Percentiles rank a stretch among this genome's conserved stretches.
Evolutionary conservation across 495 filamentous ascomycete genomes (phyloP).

Genomic region (Emericellopsis terricola): DNA sequence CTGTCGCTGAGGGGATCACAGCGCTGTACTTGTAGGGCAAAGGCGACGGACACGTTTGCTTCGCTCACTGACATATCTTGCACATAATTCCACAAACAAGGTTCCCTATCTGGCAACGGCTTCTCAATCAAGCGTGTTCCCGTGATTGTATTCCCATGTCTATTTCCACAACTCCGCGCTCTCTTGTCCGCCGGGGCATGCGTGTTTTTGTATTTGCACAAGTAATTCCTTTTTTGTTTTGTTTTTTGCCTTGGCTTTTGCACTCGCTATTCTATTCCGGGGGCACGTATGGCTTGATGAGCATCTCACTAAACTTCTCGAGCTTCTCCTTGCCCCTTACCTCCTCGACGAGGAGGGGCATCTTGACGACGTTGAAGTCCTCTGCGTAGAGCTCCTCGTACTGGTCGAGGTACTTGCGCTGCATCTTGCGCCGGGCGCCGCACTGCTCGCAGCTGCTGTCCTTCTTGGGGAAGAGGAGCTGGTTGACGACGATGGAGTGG

Average conservation of each 20-base stretch:
- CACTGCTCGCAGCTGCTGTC: conserved; percentile 87
- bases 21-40: too few relatives aligned
- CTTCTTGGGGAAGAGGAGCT: conserved; percentile 81
- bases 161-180: too few relatives aligned
- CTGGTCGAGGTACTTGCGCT: conserved; percentile 98
- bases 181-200: too few relatives aligned
- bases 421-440: conserved; percentile 89
- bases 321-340: conserved; percentile 87
- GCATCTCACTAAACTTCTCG: conserved; percentile 86
- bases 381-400: conserved; percentile 98
- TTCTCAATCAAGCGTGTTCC: too few relatives aligned
- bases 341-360: conserved; percentile 89
- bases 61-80: too few relatives aligned
- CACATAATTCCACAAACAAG: too few relatives aligned
- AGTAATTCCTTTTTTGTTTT: neutral
- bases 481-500: conserved; percentile 94
- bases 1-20: too few relatives aligned
- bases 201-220: neutral
- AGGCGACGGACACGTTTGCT: too few relatives aligned
- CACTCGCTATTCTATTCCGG: conserved; percentile 26
- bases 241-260: neutral
- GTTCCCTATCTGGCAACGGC: too few relatives aligned
- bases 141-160: too few relatives aligned
- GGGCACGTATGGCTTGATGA: conserved; percentile 67
- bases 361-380: conserved; percentile 88